Evolutionary conservation across 345 rosid species (phyloP).

Genomic region (Gossypium raimondii): DNA sequence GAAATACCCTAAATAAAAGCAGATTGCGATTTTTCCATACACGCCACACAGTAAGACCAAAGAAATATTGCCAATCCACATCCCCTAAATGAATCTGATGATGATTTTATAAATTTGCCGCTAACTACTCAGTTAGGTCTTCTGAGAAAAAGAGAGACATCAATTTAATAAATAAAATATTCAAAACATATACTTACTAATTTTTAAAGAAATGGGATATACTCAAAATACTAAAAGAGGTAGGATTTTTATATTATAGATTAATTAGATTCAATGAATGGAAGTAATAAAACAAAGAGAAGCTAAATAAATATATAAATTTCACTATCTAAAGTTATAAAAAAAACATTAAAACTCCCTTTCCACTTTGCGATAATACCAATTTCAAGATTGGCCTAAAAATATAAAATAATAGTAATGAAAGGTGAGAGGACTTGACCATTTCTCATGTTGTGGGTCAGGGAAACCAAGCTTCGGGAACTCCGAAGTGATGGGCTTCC

Average conservation of each 20-base stretch:
- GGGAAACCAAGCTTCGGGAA: neutral
- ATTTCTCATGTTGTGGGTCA: neutral
- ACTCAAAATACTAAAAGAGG: too few species aligned
- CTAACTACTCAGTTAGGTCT: fast-evolving
- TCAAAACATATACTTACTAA: too few species aligned
- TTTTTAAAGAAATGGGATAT: too few species aligned
- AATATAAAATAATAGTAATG: neutral
- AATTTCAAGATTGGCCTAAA: neutral
- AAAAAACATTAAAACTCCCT: neutral
- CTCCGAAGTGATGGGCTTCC: neutral
- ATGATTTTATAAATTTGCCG: too few species aligned
- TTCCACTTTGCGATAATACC: neutral
- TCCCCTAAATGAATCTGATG: too few species aligned
- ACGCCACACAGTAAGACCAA: too few species aligned
- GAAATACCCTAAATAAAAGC: too few species aligned
- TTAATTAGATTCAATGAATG: neutral
- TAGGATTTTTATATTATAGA: too few species aligned
- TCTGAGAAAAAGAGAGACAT: too few species aligned
- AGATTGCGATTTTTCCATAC: fast-evolving
- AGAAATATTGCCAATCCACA: too few species aligned
- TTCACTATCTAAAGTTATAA: neutral
- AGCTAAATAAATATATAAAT: neutral
- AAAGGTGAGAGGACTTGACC: neutral
- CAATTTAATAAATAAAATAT: too few species aligned
- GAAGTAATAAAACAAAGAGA: neutral